Conservation (phyloP, 768 basidiomycete species). For the Botryobasidium botryosum region DNA sequence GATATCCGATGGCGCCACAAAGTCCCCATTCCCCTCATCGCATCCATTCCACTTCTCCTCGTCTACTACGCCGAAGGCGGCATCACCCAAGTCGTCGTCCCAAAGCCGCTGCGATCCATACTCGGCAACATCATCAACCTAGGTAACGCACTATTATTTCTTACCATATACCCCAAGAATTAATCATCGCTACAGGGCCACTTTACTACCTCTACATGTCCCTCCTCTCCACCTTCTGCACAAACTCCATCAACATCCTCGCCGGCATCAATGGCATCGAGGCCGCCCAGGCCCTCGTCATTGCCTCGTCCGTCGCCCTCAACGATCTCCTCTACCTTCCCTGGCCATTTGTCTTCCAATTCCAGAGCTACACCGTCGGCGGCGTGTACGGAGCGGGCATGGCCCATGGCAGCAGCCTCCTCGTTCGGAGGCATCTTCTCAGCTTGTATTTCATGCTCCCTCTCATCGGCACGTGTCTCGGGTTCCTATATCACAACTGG, state of each 20-base stretch:
- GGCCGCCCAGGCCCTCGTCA: conserved; percentile 82
- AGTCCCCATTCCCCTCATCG: conserved; percentile 89
- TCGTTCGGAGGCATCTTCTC: conserved; percentile 87
- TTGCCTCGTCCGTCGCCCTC: conserved; percentile 73
- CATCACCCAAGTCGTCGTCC: conserved; percentile 85
- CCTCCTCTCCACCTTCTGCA: conserved; percentile 85
- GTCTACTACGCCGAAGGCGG: conserved; percentile 94
- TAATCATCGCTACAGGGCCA: conserved; percentile 38
- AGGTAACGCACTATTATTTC: conserved; percentile 45
- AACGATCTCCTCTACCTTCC: conserved; percentile 95
- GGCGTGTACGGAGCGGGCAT: conserved; percentile 73
- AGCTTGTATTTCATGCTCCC: conserved; percentile 96
- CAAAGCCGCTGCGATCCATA: conserved; percentile 55
- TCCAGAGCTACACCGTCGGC: conserved; percentile 49
- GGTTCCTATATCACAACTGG: conserved; percentile 95
- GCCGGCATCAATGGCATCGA: conserved; percentile 97
- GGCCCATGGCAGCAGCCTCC: conserved; percentile 67
- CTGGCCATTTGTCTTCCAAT: conserved; percentile 52
- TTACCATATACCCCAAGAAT: neutral
- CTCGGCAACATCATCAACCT: conserved; percentile 73
- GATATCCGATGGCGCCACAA: conserved; percentile 99
- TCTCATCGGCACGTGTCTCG: conserved; percentile 74
- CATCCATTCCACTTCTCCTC: conserved; percentile 84
- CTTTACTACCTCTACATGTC: conserved; percentile 96
- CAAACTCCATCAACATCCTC: conserved; percentile 97